Percentiles rank a stretch among this genome's conserved stretches.
These are phyloP conservation scores for Pseudogymnoascus sp. DNA, from an alignment of 2,329 filamentous ascomycete genomes.

Conservation along the genomic window DNA sequence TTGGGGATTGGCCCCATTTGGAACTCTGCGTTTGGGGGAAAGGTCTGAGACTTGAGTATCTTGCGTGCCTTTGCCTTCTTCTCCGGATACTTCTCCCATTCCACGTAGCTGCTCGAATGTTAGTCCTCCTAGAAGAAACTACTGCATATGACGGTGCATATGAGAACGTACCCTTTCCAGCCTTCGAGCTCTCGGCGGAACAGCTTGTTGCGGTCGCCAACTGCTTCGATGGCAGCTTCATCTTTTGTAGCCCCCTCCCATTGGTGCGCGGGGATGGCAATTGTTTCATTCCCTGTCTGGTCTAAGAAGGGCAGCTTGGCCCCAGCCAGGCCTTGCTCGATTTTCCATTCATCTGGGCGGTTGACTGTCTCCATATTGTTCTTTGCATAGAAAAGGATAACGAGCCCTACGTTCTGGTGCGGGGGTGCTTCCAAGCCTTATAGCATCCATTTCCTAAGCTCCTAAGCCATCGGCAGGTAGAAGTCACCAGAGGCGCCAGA, in stretches of 20 bases:
- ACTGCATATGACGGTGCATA: background rate
- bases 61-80: conserved; percentile 55
- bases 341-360: conserved; percentile 44
- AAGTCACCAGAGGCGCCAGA: background rate
- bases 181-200: conserved; percentile 39
- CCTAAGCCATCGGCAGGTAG: background rate
- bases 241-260: conserved; percentile 33
- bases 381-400: background rate
- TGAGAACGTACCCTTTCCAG: conserved; percentile 37
- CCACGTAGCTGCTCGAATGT: conserved; percentile 43
- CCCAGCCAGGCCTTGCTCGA: conserved; percentile 44
- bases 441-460: background rate
- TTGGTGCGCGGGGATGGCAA: conserved; percentile 23
- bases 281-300: conserved; percentile 34
- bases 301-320: conserved; percentile 41
- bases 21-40: conserved; percentile 43
- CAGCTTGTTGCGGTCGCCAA: conserved; percentile 33
- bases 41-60: conserved; percentile 45
- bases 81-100: conserved; percentile 64
- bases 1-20: conserved; percentile 47
- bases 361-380: conserved; percentile 12
- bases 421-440: background rate
- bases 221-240: conserved; percentile 34
- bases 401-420: background rate
- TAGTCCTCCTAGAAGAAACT: background rate